A percentile compares a stretch with the other conserved stretches of the same genome.
Conservation (phyloP, 768 basidiomycete species). For the Tylopilus felleus region DNA sequence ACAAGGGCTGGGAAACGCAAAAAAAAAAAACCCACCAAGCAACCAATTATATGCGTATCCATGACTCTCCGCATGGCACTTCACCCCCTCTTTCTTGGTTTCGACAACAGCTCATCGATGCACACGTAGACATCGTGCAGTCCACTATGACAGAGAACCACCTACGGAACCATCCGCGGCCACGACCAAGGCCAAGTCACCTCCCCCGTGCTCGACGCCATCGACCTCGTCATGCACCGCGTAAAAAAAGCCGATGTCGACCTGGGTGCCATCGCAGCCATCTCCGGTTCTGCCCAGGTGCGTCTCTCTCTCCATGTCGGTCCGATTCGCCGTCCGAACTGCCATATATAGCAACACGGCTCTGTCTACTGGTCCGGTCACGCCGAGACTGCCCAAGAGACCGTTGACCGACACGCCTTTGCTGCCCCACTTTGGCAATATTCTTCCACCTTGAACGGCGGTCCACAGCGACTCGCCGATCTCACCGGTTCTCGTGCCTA, state of each 20-base stretch:
- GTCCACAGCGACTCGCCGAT: background rate
- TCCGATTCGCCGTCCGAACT: background rate
- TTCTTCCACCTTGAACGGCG: constrained; percentile 3
- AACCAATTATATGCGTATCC: background rate
- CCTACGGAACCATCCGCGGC: background rate
- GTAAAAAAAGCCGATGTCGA: background rate
- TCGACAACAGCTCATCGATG: constrained; percentile 2
- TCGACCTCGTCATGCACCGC: constrained; percentile 2
- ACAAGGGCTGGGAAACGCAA: background rate
- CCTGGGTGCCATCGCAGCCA: background rate
- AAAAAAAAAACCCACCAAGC: background rate
- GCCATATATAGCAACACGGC: constrained; percentile 3
- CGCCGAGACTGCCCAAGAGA: background rate
- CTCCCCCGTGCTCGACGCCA: constrained; percentile 7
- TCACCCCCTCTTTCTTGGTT: background rate
- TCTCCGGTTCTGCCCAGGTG: constrained; percentile 6
- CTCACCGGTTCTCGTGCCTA: constrained; percentile 6
- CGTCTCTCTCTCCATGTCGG: background rate
- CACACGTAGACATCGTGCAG: background rate
- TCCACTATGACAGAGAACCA: constrained; percentile 1
- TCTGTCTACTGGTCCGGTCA: constrained; percentile 5
- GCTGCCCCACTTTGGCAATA: constrained; percentile 7
- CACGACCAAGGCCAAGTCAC: background rate
- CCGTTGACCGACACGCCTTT: background rate
- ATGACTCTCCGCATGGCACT: background rate